Conservation (phyloP, 768 basidiomycete species). For the Clitopilus hobsonii region DNA sequence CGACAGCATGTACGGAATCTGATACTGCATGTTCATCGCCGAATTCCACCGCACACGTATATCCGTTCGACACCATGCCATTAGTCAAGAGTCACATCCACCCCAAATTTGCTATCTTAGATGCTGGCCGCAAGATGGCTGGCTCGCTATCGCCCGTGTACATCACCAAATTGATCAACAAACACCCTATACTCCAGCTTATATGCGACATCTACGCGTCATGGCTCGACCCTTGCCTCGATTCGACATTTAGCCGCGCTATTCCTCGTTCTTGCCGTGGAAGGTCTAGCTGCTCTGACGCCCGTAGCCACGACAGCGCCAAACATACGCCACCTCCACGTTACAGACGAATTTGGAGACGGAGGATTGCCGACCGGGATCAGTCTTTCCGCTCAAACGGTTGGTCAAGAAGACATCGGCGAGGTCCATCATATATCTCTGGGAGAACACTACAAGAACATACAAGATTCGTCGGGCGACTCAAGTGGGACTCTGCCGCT, state of each 20-base stretch:
- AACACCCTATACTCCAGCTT: background rate
- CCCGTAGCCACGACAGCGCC: background rate
- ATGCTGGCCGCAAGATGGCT: constrained; percentile 1
- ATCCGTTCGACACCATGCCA: constrained; percentile 11
- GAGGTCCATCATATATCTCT: background rate
- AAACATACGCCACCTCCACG: background rate
- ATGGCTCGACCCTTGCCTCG: too few species aligned
- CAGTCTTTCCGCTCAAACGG: background rate
- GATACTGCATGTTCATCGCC: background rate
- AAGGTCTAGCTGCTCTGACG: too few species aligned
- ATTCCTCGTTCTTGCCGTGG: too few species aligned
- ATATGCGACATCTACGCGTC: background rate
- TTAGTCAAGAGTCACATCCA: constrained; percentile 10
- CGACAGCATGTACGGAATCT: background rate
- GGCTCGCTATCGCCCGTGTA: background rate
- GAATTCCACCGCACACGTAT: constrained; percentile 5
- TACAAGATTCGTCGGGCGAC: background rate
- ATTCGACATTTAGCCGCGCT: too few species aligned
- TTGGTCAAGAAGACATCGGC: background rate
- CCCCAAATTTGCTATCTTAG: constrained; percentile 13
- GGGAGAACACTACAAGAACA: background rate
- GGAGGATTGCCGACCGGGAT: too few species aligned
- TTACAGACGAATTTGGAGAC: too few species aligned
- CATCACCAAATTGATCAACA: background rate
- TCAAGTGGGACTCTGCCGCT: background rate